A percentile compares a stretch with the other conserved stretches of the same genome.
These are phyloP conservation scores for Cercospora zeae-maydis DNA, from an alignment of 2,329 filamentous ascomycete genomes.

Conservation along the genomic window DNA sequence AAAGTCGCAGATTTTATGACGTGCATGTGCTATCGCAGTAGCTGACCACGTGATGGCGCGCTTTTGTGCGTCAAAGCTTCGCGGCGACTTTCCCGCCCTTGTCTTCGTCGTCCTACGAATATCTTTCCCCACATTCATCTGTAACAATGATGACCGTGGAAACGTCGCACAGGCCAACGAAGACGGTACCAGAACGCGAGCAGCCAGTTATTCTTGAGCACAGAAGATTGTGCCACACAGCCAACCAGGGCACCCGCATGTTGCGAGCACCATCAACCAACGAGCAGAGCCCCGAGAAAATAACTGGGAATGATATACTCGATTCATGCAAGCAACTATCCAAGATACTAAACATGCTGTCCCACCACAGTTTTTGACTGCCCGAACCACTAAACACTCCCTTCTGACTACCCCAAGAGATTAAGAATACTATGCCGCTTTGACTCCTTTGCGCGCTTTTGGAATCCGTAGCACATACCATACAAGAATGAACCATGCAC, in stretches of 20 bases:
- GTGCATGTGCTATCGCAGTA: neutral
- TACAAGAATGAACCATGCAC: neutral
- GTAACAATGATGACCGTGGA: no score
- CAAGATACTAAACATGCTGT: neutral
- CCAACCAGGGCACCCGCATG: neutral
- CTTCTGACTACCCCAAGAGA: neutral
- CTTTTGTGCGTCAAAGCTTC: neutral
- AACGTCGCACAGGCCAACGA: no score
- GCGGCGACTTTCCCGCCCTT: no score
- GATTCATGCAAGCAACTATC: neutral
- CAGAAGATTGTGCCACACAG: neutral
- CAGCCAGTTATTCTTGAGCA: neutral
- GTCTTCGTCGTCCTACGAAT: no score
- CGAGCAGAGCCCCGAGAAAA: neutral
- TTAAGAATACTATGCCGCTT: neutral
- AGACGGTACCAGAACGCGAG: neutral
- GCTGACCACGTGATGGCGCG: neutral
- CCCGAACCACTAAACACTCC: neutral
- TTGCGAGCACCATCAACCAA: neutral
- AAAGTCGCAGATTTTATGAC: slow-evolving; percentile 1
- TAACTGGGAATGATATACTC: neutral
- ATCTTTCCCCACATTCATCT: no score
- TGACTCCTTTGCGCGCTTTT: neutral
- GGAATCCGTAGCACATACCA: neutral
- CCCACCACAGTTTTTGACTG: neutral